A percentile compares a stretch with the other conserved stretches of the same genome.
These are phyloP conservation scores for Elsinoe necatrix DNA, from an alignment of 2,329 filamentous ascomycete species.

Conservation along the genomic window DNA sequence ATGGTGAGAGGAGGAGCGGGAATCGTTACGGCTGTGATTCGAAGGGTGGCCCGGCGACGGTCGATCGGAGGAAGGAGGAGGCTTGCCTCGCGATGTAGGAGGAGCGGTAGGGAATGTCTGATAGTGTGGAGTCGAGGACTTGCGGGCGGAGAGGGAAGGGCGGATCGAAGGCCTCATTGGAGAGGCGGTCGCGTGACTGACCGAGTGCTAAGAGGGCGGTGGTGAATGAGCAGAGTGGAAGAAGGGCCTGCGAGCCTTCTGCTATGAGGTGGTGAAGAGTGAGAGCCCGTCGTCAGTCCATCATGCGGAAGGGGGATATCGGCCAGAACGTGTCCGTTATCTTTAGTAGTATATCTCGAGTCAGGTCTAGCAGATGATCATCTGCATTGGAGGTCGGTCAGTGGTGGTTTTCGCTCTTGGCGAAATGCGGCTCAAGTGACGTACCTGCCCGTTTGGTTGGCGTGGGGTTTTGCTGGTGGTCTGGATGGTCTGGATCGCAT, in stretches of 20 bases:
- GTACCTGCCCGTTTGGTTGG: conserved; percentile 3
- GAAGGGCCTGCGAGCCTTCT: neutral
- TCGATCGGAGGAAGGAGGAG: conserved; percentile 37
- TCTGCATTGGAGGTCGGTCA: neutral
- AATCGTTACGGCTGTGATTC: conserved; percentile 26
- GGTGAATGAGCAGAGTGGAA: neutral
- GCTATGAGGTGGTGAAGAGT: no score
- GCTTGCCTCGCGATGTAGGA: conserved; percentile 43
- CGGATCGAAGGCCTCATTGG: conserved; percentile 9
- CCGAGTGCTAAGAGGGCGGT: neutral
- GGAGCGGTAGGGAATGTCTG: conserved; percentile 74
- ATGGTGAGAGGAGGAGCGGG: conserved; percentile 33
- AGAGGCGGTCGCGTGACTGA: conserved; percentile 12
- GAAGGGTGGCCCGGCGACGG: conserved; percentile 20
- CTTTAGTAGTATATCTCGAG: neutral
- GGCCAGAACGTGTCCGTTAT: neutral
- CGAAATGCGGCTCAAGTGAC: conserved; percentile 11
- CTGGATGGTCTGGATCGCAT: no score
- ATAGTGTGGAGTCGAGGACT: conserved; percentile 57
- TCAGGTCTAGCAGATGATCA: conserved; percentile 10
- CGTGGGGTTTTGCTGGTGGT: neutral
- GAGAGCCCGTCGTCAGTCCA: neutral
- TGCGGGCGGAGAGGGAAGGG: conserved; percentile 32
- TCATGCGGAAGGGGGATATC: neutral
- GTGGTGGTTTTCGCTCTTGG: conserved; percentile 9